Percentiles rank a stretch among this genome's conserved stretches.
These are phyloP conservation scores for Lolium multiflorum DNA, from an alignment of 176 grass and related monocot species.

Conservation along the genomic window DNA sequence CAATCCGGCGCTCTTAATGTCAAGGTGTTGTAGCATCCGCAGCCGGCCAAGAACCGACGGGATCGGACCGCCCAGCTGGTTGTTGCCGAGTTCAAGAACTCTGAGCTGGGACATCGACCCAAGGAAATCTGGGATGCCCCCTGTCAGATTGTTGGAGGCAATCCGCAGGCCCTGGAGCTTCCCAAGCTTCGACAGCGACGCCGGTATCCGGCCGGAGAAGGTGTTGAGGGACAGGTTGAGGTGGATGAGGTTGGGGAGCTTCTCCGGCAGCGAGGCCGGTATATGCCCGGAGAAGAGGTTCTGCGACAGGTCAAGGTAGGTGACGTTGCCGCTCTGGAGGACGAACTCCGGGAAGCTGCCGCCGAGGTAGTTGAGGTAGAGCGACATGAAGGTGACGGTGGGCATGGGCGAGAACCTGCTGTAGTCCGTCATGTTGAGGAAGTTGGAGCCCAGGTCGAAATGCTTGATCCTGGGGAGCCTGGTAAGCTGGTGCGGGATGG, in stretches of 20 bases:
- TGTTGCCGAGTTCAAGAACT: slow-evolving; percentile 59
- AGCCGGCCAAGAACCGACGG: slow-evolving; percentile 66
- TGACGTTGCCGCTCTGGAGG: slow-evolving; percentile 46
- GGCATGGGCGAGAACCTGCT: slow-evolving; percentile 55
- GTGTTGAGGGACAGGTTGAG: slow-evolving; percentile 59
- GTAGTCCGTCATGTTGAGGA: slow-evolving; percentile 54
- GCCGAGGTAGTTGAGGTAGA: slow-evolving; percentile 57
- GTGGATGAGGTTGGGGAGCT: slow-evolving; percentile 49
- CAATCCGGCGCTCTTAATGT: slow-evolving; percentile 40
- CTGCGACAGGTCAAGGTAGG: slow-evolving; percentile 72
- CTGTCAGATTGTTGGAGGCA: slow-evolving; percentile 35
- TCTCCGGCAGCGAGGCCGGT: slow-evolving; percentile 46
- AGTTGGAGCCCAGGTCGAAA: slow-evolving; percentile 63
- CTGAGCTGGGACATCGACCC: slow-evolving; percentile 57
- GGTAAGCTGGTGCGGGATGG: slow-evolving; percentile 60
- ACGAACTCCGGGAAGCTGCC: slow-evolving; percentile 54
- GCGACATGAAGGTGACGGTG: slow-evolving; percentile 61
- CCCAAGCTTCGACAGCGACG: slow-evolving; percentile 46
- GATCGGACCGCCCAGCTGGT: slow-evolving; percentile 51
- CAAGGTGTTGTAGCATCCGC: slow-evolving; percentile 52
- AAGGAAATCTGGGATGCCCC: slow-evolving; percentile 60
- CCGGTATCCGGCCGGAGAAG: slow-evolving; percentile 55
- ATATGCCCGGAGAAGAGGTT: slow-evolving; percentile 47
- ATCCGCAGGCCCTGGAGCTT: slow-evolving; percentile 65
- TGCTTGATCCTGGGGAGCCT: slow-evolving; percentile 49